phyloP scores from a whole-genome alignment of 148 eudicot genomes.

The Limonium bicolor region DNA sequence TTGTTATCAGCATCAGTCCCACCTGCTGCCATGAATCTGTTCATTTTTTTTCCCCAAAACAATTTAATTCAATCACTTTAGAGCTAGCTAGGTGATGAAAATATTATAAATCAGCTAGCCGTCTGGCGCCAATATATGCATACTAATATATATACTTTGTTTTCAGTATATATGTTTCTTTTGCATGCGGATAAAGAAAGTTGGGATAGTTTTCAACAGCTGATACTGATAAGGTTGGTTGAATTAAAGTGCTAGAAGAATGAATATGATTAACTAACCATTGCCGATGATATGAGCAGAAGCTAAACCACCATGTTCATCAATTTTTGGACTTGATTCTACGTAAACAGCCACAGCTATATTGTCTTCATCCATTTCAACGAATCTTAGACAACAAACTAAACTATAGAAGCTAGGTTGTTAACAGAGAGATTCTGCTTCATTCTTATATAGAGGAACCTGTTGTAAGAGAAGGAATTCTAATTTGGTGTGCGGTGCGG shows the following conservation, averaged over 20 bases:
- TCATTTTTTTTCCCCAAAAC: not conserved
- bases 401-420: too few species aligned
- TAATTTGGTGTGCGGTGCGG: too few species aligned
- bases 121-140: not conserved
- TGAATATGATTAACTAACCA: conserved; percentile 7
- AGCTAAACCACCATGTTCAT: too few species aligned
- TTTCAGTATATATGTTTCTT: not conserved
- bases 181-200: not conserved
- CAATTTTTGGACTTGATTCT: too few species aligned
- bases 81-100: too few species aligned
- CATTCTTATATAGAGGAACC: too few species aligned
- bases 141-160: not conserved
- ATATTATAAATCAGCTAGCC: not conserved
- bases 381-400: too few species aligned
- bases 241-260: not conserved
- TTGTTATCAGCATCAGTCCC: conserved; percentile 32
- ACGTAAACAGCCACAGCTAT: too few species aligned
- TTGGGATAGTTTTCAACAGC: not conserved
- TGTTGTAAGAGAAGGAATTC: too few species aligned
- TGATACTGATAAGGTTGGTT: not conserved
- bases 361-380: too few species aligned
- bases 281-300: conserved; percentile 28
- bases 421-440: too few species aligned
- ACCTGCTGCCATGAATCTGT: conserved; percentile 53
- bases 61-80: not conserved